Conservation (phyloP, 2,329 filamentous ascomycete species). For the Tolypocladium cylindrosporum region DNA sequence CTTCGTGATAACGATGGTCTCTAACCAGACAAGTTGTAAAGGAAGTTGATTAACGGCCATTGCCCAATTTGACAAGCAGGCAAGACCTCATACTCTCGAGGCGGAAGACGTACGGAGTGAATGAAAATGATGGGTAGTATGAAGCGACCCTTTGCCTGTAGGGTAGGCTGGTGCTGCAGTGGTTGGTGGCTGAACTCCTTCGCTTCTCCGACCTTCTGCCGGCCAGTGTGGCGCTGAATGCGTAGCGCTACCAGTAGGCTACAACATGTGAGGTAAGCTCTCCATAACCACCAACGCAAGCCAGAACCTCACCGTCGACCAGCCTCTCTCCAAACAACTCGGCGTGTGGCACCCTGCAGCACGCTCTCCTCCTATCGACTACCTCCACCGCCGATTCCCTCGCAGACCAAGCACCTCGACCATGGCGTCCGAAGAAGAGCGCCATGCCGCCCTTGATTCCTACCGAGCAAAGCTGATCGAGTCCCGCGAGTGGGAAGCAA, state of each 20-base stretch:
- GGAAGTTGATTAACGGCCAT: too few species aligned
- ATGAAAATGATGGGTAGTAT: not conserved
- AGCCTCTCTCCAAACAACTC: not conserved
- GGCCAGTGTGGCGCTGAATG: constrained; percentile 5
- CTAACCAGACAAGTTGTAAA: too few species aligned
- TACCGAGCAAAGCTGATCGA: constrained; percentile 81
- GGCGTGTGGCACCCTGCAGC: not conserved
- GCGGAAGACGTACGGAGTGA: too few species aligned
- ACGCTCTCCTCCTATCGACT: not conserved
- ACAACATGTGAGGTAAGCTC: constrained; percentile 32
- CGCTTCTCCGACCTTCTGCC: constrained; percentile 22
- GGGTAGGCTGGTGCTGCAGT: not conserved
- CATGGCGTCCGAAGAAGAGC: constrained; percentile 48
- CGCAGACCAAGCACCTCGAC: constrained; percentile 4
- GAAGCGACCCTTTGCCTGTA: not conserved
- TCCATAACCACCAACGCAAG: constrained; percentile 10
- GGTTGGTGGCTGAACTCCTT: not conserved
- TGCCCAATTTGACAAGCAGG: too few species aligned
- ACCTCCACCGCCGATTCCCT: not conserved
- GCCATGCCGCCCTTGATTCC: constrained; percentile 61
- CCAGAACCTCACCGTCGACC: not conserved
- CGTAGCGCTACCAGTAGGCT: constrained; percentile 16
- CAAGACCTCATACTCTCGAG: too few species aligned
- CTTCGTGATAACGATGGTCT: too few species aligned
- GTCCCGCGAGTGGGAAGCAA: constrained; percentile 96